phyloP scores from a whole-genome alignment of 305 asterid genomes.

The Fraxinus latifolia region DNA sequence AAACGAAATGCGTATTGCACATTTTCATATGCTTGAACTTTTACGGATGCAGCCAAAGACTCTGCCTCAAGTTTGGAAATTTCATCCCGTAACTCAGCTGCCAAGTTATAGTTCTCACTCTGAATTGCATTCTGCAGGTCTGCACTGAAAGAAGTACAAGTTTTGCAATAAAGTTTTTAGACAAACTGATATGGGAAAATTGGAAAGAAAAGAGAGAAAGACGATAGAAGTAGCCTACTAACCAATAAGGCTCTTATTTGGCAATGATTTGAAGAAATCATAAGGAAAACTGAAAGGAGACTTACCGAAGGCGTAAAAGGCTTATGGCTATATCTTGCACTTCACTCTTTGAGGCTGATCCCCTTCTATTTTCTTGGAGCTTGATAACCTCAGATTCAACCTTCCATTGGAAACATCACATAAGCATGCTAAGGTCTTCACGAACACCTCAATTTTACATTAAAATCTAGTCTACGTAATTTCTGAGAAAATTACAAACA shows the following conservation, averaged over 20 bases:
- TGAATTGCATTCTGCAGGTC: constrained; percentile 81
- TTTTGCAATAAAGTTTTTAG: constrained; percentile 15
- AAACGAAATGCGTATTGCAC: constrained; percentile 73
- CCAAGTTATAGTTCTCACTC: constrained; percentile 74
- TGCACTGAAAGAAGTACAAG: constrained; percentile 57
- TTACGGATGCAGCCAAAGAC: constrained; percentile 72
- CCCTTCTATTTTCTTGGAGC: constrained; percentile 68
- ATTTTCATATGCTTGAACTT: constrained; percentile 74
- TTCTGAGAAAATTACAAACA: neutral
- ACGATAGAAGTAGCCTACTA: neutral
- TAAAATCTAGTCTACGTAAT: neutral
- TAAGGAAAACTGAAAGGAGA: constrained; percentile 18
- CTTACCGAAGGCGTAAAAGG: constrained; percentile 76
- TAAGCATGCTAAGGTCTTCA: neutral
- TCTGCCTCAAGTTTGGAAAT: constrained; percentile 85
- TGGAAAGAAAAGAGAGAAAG: constrained; percentile 2
- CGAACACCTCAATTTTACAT: neutral
- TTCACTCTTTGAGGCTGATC: constrained; percentile 77
- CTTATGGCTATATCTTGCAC: constrained; percentile 96
- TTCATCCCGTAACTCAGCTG: constrained; percentile 81
- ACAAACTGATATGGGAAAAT: neutral
- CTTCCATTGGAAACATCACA: constrained; percentile 39
- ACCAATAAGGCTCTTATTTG: neutral
- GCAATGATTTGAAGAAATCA: constrained; percentile 8
- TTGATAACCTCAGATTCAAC: constrained; percentile 81